phyloP scores from a whole-genome alignment of 1,284 basidiomycete genomes.

The Acaromyces ingoldii region DNA sequence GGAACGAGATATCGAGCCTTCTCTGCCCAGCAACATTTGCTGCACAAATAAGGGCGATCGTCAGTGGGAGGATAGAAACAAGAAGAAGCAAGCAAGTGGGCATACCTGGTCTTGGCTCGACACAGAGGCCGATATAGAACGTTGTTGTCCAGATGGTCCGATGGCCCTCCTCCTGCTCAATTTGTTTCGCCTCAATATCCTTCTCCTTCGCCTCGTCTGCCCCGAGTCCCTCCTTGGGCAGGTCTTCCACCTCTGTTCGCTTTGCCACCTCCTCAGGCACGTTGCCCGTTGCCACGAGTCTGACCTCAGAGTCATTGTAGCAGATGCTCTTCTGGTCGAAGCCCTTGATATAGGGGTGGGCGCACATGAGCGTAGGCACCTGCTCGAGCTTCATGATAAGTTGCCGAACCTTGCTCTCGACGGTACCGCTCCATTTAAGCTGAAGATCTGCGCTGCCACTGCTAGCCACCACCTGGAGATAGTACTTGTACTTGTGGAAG shows the following conservation, averaged over 20 bases:
- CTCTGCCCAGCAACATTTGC: slow-evolving; percentile 53
- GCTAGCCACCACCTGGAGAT: slow-evolving; percentile 95
- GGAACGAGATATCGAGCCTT: slow-evolving; percentile 91
- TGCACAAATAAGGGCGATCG: neutral
- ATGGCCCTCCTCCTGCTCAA: slow-evolving; percentile 53
- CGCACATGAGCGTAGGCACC: slow-evolving; percentile 81
- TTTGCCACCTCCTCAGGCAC: slow-evolving; percentile 43
- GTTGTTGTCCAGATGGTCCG: slow-evolving; percentile 83
- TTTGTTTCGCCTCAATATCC: slow-evolving; percentile 17
- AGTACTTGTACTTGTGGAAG: slow-evolving; percentile 94
- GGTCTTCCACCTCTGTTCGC: slow-evolving; percentile 34
- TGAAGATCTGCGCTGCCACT: slow-evolving; percentile 73
- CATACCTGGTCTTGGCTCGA: slow-evolving; percentile 84
- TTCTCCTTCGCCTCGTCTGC: slow-evolving; percentile 35
- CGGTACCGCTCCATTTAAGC: slow-evolving; percentile 93
- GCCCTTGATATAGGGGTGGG: slow-evolving; percentile 92
- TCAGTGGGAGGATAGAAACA: neutral
- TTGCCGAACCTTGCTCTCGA: slow-evolving; percentile 93
- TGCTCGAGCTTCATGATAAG: slow-evolving; percentile 96
- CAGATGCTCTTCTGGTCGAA: slow-evolving; percentile 84
- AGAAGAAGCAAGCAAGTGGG: neutral
- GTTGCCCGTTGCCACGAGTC: slow-evolving; percentile 42
- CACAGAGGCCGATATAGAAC: slow-evolving; percentile 91
- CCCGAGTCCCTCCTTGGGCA: slow-evolving; percentile 32
- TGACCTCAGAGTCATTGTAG: slow-evolving; percentile 64